phyloP scores from a whole-genome alignment of 1,284 basidiomycete species.

The Ganoderma leucocontextum region DNA sequence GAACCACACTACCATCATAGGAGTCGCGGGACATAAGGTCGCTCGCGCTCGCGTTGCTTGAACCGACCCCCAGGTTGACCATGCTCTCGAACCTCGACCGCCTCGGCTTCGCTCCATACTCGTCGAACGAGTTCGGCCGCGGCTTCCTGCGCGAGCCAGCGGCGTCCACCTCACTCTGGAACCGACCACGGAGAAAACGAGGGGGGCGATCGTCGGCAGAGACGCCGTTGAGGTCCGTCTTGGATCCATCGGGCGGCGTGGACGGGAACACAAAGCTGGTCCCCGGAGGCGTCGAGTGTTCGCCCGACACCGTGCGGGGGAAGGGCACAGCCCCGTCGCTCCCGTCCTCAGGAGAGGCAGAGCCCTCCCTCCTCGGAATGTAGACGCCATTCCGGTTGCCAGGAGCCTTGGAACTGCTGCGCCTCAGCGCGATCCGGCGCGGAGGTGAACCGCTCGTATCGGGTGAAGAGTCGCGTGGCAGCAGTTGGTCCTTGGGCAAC shows the following conservation, averaged over 20 bases:
- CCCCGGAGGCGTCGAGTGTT: conserved; percentile 49
- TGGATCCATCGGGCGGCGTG: conserved; percentile 33
- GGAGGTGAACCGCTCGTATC: conserved; percentile 50
- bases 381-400: conserved; percentile 58
- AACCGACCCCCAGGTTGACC: conserved; percentile 64
- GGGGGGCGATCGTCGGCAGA: conserved; percentile 51
- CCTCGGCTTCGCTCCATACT: conserved; percentile 57
- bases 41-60: conserved; percentile 65
- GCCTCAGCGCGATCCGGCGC: conserved; percentile 59
- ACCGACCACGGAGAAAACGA: conserved; percentile 64
- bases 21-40: conserved; percentile 69
- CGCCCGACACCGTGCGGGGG: conserved; percentile 62
- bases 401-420: conserved; percentile 62
- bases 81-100: conserved; percentile 74
- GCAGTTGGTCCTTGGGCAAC: conserved; percentile 63
- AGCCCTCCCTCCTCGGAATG: conserved; percentile 49
- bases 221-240: conserved; percentile 28
- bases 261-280: conserved; percentile 46
- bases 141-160: conserved; percentile 55
- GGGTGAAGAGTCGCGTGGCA: conserved; percentile 65
- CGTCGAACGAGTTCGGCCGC: conserved; percentile 75
- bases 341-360: conserved; percentile 38
- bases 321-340: conserved; percentile 60
- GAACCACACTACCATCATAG: conserved; percentile 67
- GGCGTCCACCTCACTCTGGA: conserved; percentile 76